Percentiles rank a stretch among this genome's conserved stretches.
Conservation (phyloP, 768 basidiomycete species). For the Russula dissimulans region DNA sequence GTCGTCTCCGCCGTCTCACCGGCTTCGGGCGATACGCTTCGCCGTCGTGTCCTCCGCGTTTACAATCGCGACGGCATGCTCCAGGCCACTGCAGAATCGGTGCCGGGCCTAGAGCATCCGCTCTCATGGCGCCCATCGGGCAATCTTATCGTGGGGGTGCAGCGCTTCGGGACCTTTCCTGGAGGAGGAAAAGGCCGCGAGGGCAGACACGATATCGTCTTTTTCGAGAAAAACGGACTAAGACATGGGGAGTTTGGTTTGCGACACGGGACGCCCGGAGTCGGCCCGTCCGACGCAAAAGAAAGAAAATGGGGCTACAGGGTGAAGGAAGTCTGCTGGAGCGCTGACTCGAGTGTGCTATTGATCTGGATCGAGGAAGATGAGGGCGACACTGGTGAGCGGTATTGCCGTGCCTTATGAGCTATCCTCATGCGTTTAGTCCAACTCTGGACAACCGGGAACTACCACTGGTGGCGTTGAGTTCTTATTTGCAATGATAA, state of each 20-base stretch:
- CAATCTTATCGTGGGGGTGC: slow-evolving; percentile 71
- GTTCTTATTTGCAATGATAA: not conserved
- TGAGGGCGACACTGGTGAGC: slow-evolving; percentile 61
- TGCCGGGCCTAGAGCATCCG: slow-evolving; percentile 72
- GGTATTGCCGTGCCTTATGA: slow-evolving; percentile 3
- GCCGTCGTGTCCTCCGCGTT: slow-evolving; percentile 56
- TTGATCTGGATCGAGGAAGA: slow-evolving; percentile 74
- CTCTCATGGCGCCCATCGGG: slow-evolving; percentile 86
- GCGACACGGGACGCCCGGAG: slow-evolving; percentile 27
- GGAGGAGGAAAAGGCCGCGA: slow-evolving; percentile 58
- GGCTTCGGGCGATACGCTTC: slow-evolving; percentile 24
- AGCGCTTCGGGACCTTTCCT: slow-evolving; percentile 65
- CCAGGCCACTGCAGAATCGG: slow-evolving; percentile 76
- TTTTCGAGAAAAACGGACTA: slow-evolving; percentile 93
- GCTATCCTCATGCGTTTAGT: slow-evolving; percentile 36
- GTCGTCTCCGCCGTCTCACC: slow-evolving; percentile 46
- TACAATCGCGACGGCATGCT: slow-evolving; percentile 67
- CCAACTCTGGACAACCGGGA: slow-evolving; percentile 90
- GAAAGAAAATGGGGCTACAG: slow-evolving; percentile 53
- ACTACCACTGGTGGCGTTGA: slow-evolving; percentile 76
- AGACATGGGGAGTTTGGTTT: slow-evolving; percentile 84
- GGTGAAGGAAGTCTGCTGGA: slow-evolving; percentile 77
- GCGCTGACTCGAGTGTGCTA: slow-evolving; percentile 76
- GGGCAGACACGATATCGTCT: slow-evolving; percentile 76
- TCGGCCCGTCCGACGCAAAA: slow-evolving; percentile 22